These are phyloP conservation scores for Pogostemon cablin DNA, from an alignment of 257 asterid species.

Conservation along the genomic window DNA sequence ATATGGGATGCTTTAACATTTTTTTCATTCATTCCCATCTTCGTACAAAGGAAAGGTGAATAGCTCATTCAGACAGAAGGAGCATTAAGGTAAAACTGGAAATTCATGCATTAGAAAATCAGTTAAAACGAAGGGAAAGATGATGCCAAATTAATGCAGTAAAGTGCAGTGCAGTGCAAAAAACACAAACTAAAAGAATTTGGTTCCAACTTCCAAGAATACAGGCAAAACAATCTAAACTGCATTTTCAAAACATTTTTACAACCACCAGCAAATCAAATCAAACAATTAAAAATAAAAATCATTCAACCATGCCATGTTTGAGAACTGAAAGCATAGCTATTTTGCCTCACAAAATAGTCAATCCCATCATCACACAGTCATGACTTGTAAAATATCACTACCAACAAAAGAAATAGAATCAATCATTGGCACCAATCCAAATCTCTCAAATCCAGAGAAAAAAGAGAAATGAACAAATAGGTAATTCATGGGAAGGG, in stretches of 20 bases:
- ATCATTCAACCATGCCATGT: conserved; percentile 3
- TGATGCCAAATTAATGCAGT: background rate
- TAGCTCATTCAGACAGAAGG: too few relatives aligned
- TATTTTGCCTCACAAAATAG: conserved; percentile 33
- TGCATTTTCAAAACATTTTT: conserved; percentile 22
- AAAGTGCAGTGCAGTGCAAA: too few relatives aligned
- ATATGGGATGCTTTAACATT: too few relatives aligned
- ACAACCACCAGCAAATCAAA: conserved; percentile 14
- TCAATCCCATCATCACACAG: conserved; percentile 26
- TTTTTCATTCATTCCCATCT: too few relatives aligned
- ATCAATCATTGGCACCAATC: conserved; percentile 26
- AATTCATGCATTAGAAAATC: too few relatives aligned
- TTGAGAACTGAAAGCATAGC: conserved; percentile 25
- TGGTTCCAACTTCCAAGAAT: too few relatives aligned
- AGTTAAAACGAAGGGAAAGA: background rate
- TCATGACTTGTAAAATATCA: conserved; percentile 34
- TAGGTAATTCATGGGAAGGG: background rate
- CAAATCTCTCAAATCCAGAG: conserved; percentile 32
- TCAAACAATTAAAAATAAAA: conserved; percentile 17
- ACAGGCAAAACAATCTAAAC: conserved; percentile 1
- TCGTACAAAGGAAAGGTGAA: too few relatives aligned
- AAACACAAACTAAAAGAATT: background rate
- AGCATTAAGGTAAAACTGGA: too few relatives aligned
- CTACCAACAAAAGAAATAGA: conserved; percentile 35
- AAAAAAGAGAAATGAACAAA: conserved; percentile 13